Evolutionary conservation across 176 grass and related monocot genomes (phyloP), one percentile per base, ranked within the genome.

Genomic region (Musa beccarii): DNA sequence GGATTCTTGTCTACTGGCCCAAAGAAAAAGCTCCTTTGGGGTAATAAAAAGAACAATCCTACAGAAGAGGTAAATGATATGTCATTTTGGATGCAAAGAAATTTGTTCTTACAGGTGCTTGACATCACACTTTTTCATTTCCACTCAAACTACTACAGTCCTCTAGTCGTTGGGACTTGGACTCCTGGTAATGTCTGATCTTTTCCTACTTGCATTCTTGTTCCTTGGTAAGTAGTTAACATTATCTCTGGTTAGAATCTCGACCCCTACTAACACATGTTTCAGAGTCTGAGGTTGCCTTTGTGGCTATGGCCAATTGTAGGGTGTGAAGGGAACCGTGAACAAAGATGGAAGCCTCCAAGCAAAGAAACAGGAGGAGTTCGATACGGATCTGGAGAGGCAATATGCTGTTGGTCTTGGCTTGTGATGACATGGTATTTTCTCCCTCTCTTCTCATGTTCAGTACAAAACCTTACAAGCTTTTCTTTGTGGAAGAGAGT

Each of bases 241-340:
- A 26, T 51, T 51, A 54, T 78, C 13, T 65, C 11, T 8, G 1
- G 20, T 53, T 68, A 71, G 76, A 84, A 59, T 83, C 59, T 81
- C 62, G 70, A 62, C 22, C 73, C 80, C 68, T 71, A 98, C 94
- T 98, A 85, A 91, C 88, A 91, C 84, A 0, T 81, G 25, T 90
- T 89, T 91, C 87, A 98, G 88, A 93, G 89, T 98, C 90, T 98
- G 90, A 93, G 94, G 88, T 83, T 93, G 88, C 84, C 90, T 98
- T 91, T 86, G 83, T 92, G 86, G 83, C 85, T 92, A 96, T 96
- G 86, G 87, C 79, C 83, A 84, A 75, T 89, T 76, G 82, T 85
- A 98, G 93, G 90, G 87, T 85, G 90, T 97, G 90, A 97, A 91
- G 81, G 85, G 79, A 69, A 52, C 63, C 0, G 72, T 67, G 16